Evolutionary conservation across 2,329 filamentous ascomycete genomes (phyloP).

Genomic region (Arthrobotrys entomopaga): DNA sequence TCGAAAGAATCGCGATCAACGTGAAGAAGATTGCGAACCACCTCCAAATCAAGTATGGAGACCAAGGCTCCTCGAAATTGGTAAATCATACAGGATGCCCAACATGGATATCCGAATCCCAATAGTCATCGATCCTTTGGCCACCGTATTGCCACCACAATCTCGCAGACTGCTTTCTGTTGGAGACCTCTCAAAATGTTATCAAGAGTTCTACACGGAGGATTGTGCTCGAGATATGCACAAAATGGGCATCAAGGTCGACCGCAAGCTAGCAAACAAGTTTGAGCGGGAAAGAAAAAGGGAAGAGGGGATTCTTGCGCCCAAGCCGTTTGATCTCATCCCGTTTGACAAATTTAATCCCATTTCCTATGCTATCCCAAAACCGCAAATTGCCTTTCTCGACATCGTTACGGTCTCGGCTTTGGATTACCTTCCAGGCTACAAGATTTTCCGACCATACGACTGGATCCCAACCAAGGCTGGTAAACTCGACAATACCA

Average conservation of each 20-base stretch:
- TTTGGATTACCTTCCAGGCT: slow-evolving; percentile 10
- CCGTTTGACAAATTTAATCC: slow-evolving; percentile 14
- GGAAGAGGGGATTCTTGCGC: background rate
- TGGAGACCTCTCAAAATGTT: slow-evolving; percentile 13
- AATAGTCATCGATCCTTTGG: slow-evolving; percentile 27
- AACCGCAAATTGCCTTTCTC: slow-evolving; percentile 25
- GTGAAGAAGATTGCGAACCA: no score
- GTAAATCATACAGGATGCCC: no score
- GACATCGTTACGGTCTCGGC: slow-evolving; percentile 22
- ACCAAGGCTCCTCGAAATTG: no score
- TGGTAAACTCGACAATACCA: background rate
- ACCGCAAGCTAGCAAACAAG: background rate
- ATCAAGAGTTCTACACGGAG: slow-evolving; percentile 14
- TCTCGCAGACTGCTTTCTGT: slow-evolving; percentile 17
- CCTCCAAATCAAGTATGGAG: no score
- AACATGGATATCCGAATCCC: slow-evolving; percentile 34
- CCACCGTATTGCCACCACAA: slow-evolving; percentile 15
- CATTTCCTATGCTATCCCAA: background rate
- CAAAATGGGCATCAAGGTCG: slow-evolving; percentile 4
- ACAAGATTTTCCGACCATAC: slow-evolving; percentile 14
- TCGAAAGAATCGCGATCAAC: background rate
- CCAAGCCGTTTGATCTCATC: slow-evolving; percentile 16
- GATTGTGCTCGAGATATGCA: slow-evolving; percentile 3
- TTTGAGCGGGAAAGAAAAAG: slow-evolving; percentile 6
- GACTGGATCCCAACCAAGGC: slow-evolving; percentile 32